Evolutionary conservation across 352 stramenopile species (phyloP), one percentile per base, ranked within the genome.

Genomic region (Phytophthora syringae): DNA sequence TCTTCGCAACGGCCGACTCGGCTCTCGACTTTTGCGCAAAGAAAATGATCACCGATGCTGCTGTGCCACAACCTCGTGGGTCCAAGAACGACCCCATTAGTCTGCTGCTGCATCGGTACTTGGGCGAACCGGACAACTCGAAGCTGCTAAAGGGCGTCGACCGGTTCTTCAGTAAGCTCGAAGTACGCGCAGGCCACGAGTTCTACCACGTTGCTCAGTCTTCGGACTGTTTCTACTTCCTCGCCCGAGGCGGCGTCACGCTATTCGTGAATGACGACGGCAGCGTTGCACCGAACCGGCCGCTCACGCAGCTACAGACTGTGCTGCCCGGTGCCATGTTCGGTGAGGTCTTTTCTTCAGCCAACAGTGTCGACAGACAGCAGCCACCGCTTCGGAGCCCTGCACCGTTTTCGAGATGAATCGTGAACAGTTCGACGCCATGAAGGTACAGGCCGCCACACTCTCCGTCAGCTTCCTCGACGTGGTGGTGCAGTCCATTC

Each of bases 301-400:
- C 70, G 21, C 57, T 91, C 7, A 70, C 79, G 21, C 52, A 80
- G 52, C 56, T 92, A 15, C 79, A 92, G 67, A 77, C 80, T 22
- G 83, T 90, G 43, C 77, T 83, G 7, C 80, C 83, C 0, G 83
- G 81, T 1, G 79, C 80, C 22, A 89, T 94, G 79, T 94, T 94
- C 64, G 86, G 86, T 39, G 84, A 94, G 45, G 82, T 92, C 3
- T 84, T 91, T 94, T 94, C 55, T 89, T 94, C 34, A 79, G 82
- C 28, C 57, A 69, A 16, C 86, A 94, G 53, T 64, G 58, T 18
- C 79, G 84, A 10, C 72, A 84, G 40, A 83, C 87, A 39, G 64
- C 56, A 20, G 84, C 80, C 13, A 58, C 55, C 0, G 73, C 84
- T 2, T 69, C 72, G 15, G 71, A 80, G 49, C 50, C 62, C 0